A percentile compares a stretch with the other conserved stretches of the same genome.
Conservation (phyloP, 2,329 filamentous ascomycete genomes). For the Epichloe elymi region DNA sequence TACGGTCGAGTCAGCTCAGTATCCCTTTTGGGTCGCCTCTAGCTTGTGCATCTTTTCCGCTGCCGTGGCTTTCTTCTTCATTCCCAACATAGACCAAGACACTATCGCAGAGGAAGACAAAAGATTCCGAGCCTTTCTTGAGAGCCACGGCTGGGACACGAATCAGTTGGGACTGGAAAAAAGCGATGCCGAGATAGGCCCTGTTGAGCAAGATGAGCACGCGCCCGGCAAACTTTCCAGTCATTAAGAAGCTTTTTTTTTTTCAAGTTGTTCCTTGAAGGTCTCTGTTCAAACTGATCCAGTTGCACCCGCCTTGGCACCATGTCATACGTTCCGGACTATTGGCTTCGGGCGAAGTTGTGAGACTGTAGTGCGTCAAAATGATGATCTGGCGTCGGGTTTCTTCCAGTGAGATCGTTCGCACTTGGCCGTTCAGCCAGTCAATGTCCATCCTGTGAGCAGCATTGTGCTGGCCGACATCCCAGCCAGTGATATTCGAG, state of each 20-base stretch:
- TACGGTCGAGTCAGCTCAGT: constrained; percentile 52
- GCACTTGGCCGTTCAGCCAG: constrained; percentile 2
- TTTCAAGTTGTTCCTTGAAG: no score
- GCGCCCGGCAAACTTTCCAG: not conserved
- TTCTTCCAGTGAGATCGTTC: not conserved
- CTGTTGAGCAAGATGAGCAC: not conserved
- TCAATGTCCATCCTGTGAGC: not conserved
- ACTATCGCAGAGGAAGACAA: constrained; percentile 70
- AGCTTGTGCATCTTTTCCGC: constrained; percentile 66
- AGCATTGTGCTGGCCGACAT: no score
- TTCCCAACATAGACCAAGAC: constrained; percentile 73
- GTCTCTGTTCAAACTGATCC: no score
- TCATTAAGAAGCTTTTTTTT: not conserved
- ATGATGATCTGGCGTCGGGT: not conserved
- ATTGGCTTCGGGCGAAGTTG: not conserved
- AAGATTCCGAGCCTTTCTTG: constrained; percentile 61
- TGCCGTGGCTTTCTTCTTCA: constrained; percentile 38
- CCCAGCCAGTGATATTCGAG: no score
- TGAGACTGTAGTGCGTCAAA: constrained; percentile 4
- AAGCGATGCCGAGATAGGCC: not conserved
- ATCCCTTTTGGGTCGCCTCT: constrained; percentile 81
- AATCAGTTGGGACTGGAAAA: constrained; percentile 29
- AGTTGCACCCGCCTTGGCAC: no score
- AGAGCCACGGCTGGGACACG: constrained; percentile 64
- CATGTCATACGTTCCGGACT: not conserved